These are phyloP conservation scores for Vitis rupestris DNA, from an alignment of 164 flowering plant species.

Conservation along the genomic window DNA sequence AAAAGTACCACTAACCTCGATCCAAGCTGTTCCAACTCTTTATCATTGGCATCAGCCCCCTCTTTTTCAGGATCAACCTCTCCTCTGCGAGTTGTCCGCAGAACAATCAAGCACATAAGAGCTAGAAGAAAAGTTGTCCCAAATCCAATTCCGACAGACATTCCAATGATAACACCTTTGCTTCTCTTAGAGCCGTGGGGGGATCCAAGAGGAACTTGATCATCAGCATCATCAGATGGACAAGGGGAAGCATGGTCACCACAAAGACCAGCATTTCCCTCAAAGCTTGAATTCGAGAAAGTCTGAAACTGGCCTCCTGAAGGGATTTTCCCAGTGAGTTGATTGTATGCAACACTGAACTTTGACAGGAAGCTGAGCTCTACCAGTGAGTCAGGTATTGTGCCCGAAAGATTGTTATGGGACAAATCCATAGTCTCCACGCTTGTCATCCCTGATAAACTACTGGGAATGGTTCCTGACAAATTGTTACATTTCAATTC, in stretches of 20 bases:
- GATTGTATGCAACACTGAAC: conserved; percentile 68
- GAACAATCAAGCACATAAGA: conserved; percentile 26
- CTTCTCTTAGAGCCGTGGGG: conserved; percentile 17
- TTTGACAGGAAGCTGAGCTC: conserved; percentile 48
- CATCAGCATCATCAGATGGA: background rate
- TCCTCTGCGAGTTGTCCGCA: conserved; percentile 21
- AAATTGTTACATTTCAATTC: conserved; percentile 41
- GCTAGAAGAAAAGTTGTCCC: conserved; percentile 41
- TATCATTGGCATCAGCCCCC: conserved; percentile 21
- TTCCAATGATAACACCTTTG: conserved; percentile 31
- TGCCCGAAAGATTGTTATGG: conserved; percentile 46
- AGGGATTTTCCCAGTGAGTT: conserved; percentile 54
- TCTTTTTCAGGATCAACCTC: conserved; percentile 36
- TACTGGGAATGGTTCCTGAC: conserved; percentile 50
- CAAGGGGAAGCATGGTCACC: conserved; percentile 36
- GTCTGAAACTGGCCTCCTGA: conserved; percentile 56
- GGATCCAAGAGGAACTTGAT: conserved; percentile 6
- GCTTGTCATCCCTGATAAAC: conserved; percentile 46
- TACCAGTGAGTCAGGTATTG: conserved; percentile 41
- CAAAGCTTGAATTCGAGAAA: conserved; percentile 57
- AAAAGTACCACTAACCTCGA: conserved; percentile 47
- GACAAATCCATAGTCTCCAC: conserved; percentile 61
- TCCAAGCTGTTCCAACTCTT: conserved; percentile 34
- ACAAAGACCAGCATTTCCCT: conserved; percentile 56
- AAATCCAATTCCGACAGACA: conserved; percentile 42